A percentile compares a stretch with the other conserved stretches of the same genome.
Conservation (phyloP, 225 moss, liverwort and hornwort species). For the Thuidium tamariscinum region DNA sequence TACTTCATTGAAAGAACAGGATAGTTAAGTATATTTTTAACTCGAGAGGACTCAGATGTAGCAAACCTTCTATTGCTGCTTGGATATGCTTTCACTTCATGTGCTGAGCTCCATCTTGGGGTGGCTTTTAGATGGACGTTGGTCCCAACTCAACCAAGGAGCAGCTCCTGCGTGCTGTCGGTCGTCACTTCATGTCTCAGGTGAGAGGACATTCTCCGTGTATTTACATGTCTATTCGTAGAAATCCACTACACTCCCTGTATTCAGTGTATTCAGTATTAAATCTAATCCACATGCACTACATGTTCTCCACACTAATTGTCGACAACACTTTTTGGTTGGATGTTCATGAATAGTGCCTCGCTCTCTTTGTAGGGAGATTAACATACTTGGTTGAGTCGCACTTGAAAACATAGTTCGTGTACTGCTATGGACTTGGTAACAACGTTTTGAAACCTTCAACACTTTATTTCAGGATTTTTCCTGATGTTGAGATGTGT, state of each 20-base stretch:
- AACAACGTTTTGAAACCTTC: neutral
- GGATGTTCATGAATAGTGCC: neutral
- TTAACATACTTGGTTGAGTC: neutral
- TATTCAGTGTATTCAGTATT: neutral
- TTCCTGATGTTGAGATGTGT: neutral
- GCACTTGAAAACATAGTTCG: neutral
- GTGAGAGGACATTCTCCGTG: conserved; percentile 1
- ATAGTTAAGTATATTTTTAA: neutral
- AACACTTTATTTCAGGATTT: neutral
- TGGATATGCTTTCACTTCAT: neutral
- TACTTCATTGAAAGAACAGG: neutral
- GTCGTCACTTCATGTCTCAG: conserved; percentile 53
- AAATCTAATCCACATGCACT: neutral
- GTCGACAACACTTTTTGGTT: neutral
- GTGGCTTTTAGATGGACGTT: conserved; percentile 33
- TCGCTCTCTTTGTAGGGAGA: neutral
- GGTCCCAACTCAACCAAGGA: conserved; percentile 63
- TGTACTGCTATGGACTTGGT: neutral
- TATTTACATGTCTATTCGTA: neutral
- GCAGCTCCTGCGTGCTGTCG: conserved; percentile 53
- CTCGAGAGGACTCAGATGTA: neutral
- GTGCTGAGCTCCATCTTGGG: neutral
- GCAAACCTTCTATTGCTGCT: neutral
- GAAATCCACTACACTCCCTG: neutral
- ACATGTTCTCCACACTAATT: neutral